Percentiles rank a stretch among this genome's conserved stretches.
These are phyloP conservation scores for Neurospora sp. DNA, from an alignment of 495 filamentous ascomycete genomes.

Conservation along the genomic window DNA sequence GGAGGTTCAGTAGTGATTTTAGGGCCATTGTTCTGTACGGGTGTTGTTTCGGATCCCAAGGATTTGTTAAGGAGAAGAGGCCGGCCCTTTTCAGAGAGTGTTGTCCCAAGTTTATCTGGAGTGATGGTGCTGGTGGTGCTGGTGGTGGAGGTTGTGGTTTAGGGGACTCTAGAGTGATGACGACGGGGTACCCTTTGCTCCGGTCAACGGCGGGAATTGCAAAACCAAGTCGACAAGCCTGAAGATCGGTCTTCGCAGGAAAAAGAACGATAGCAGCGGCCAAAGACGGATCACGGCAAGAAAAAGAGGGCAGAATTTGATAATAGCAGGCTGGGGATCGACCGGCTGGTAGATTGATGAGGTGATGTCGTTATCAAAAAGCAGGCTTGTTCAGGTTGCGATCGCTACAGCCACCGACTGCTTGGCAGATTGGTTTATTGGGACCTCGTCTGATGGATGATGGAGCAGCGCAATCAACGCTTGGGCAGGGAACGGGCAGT, in stretches of 20 bases:
- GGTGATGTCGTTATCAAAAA: background rate
- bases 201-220: background rate
- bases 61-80: background rate
- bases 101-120: background rate
- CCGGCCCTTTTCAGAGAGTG: background rate
- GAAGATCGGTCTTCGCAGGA: background rate
- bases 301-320: background rate
- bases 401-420: background rate
- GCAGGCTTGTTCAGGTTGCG: background rate
- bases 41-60: background rate
- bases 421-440: background rate
- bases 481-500: background rate
- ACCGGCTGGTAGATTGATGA: background rate
- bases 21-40: background rate
- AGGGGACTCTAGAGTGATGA: background rate
- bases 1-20: background rate
- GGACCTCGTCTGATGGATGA: background rate
- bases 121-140: background rate
- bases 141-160: background rate
- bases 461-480: background rate
- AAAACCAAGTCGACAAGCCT: background rate
- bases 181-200: background rate
- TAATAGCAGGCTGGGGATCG: background rate
- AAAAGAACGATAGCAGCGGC: background rate
- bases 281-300: background rate